Base-by-base conservation (phyloP, 768 basidiomycete species). In the Termitomyces sp. region DNA sequence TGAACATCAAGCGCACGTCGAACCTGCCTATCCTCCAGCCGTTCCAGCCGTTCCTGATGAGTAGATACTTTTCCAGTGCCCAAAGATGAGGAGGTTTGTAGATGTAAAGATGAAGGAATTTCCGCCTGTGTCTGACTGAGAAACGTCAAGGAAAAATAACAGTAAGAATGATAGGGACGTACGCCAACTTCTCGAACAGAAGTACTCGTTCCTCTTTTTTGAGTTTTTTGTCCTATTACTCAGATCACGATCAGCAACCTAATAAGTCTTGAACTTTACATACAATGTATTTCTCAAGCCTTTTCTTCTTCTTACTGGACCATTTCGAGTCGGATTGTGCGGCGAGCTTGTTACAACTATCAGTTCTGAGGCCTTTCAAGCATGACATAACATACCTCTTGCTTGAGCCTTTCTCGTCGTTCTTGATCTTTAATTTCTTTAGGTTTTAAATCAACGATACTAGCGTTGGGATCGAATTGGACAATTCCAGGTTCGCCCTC, bases 201-300 rank as follows among this genome's bases (percentile, higher is more conserved):
- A 78, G 69, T 4, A 83, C 66, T 46, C 94, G 83, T 60, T 92
- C 92, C 66, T 97, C 94, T 69, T 94, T 92, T 73, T 89, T 92
- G 49, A 96, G 74, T 72, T 95, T 95, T 74, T 94, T 94, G 51
- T 92, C 89, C 92, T 94, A 61, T 49, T 4, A n/a, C 7, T 28
- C n/a, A 28, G 13, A 42, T 42, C 26, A 53, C 12, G 6, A 53
- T 30, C 26, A n/a, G 26, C 26, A 42, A 42, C 18, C 6, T 40
- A 18, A 35, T 16, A 2, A 52, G 35, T n/a, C 16, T 38, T 12
- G 26, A 38, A n/a, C 43, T 10, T 9, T 22, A 73, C 87, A 65
- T 56, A 92, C 93, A 65, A 98, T 94, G 66, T 94, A 98, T 61
- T 92, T 92, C 61, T 98, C 95, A 5, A 98, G 74, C 53, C 92